Percentiles rank a stretch among this genome's conserved stretches.
Conservation (phyloP, 176 grass and related monocot genomes). For the Secale cereale region DNA sequence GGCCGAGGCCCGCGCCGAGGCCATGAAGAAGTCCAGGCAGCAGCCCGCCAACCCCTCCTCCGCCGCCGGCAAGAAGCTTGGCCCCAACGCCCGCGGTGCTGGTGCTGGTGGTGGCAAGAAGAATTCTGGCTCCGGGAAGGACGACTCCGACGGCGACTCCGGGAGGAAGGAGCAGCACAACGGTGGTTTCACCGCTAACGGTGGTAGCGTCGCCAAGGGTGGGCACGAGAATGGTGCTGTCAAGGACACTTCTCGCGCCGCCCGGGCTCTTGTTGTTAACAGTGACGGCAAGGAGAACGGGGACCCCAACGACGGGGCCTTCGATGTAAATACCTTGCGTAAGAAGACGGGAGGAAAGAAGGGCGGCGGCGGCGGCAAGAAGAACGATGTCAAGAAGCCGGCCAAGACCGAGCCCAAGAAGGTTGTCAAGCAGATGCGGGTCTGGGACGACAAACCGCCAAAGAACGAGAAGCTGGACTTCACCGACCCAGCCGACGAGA, state of each 20-base stretch:
- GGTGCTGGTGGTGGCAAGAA: not conserved
- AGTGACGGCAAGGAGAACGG: constrained; percentile 71
- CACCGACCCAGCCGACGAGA: constrained; percentile 67
- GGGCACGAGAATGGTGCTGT: constrained; percentile 12
- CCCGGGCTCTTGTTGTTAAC: constrained; percentile 16
- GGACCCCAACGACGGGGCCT: constrained; percentile 63
- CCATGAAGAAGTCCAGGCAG: constrained; percentile 80
- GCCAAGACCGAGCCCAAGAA: constrained; percentile 51
- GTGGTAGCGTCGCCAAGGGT: not conserved
- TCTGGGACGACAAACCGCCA: constrained; percentile 69
- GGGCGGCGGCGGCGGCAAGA: constrained; percentile 1
- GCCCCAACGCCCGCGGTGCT: not conserved
- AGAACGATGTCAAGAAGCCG: constrained; percentile 27
- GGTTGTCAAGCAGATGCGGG: constrained; percentile 62
- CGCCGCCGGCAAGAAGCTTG: not conserved
- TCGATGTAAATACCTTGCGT: constrained; percentile 90
- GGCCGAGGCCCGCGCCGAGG: constrained; percentile 70
- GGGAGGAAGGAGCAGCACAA: constrained; percentile 26
- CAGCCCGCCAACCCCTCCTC: constrained; percentile 17
- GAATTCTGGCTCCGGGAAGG: constrained; percentile 30
- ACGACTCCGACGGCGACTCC: constrained; percentile 48
- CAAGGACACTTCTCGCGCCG: constrained; percentile 15
- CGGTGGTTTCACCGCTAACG: constrained; percentile 23
- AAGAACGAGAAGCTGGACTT: constrained; percentile 73
- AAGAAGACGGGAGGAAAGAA: constrained; percentile 35